Base-by-base conservation (phyloP, 2,329 filamentous ascomycete species). In the Westerdykella aurantiaca region DNA sequence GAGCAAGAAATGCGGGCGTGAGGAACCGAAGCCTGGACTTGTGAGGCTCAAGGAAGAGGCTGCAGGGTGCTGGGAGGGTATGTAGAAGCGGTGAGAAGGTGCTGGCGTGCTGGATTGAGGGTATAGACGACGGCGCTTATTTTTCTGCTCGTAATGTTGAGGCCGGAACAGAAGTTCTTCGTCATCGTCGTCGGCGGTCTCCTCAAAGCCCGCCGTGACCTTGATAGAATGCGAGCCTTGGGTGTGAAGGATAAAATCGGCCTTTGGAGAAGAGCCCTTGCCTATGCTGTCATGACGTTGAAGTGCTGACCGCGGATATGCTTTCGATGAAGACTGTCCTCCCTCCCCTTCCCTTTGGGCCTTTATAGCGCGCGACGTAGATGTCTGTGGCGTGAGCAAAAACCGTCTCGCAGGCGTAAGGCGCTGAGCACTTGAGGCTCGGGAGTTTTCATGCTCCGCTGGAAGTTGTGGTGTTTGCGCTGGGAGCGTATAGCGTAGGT, bases 1-100 rank as follows among this genome's bases (percentile, higher is more conserved):
- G 45, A 64, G 60, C 37, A 72, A 52, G 56, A 72, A 72, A 13
- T 62, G 52, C 9, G 69, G 69, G 37, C 69, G 64, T 31, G 46
- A 43, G 10, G 54, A 39, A 3, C 38, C 18, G 16, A 44, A 31
- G 13, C 39, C 25, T 38, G 42, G 21, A 46, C 16, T 16, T 38
- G 25, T n/a, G 38, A 40, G 14, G 3, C 7, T 37, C 43, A 14
- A 45, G 25, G 7, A 37, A 43, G 17, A 38, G 16, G 22, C 50
- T 39, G 31, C 52, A 53, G 0, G 45, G 43, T 11, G 44, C 48
- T 16, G 51, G 56, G 3, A 55, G 1, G 58, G 52, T 25, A 56
- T 16, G 37, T 53, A 54, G 50, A 64, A 63, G 37, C 61, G 59
- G 39, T 60, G 55, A 4, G 55, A 52, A 22, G 38, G 33, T 17